These are phyloP conservation scores for Ploettnerulaceae sp. DNA, from an alignment of 2,329 filamentous ascomycete species.

Conservation along the genomic window DNA sequence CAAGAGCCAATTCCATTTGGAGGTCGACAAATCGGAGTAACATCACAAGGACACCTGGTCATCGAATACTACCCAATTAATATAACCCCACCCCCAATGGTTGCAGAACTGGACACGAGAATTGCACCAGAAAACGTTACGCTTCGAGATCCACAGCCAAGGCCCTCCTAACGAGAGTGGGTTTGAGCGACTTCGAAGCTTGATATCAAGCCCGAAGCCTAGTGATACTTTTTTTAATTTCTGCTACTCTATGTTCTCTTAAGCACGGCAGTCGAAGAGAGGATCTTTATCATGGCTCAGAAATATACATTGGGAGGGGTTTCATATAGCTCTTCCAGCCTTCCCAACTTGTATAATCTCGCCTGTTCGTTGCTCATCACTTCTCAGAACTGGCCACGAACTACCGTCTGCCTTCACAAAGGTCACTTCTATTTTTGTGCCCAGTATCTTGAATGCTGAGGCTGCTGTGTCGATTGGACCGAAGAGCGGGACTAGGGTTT, in stretches of 20 bases:
- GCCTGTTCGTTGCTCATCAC: slow-evolving; percentile 59
- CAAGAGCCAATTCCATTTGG: not conserved
- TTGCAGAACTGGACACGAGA: not conserved
- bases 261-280: not conserved
- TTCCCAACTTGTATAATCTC: slow-evolving; percentile 88
- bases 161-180: not conserved
- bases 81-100: not conserved
- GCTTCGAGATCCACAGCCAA: not conserved
- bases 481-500: slow-evolving; percentile 68
- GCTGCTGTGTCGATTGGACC: slow-evolving; percentile 65
- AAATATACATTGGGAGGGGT: not conserved
- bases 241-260: not conserved
- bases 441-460: slow-evolving; percentile 61
- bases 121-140: not conserved
- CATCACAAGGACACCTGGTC: not conserved
- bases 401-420: slow-evolving; percentile 58
- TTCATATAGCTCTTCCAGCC: slow-evolving; percentile 45
- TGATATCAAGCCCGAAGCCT: not conserved
- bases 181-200: not conserved
- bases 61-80: too few relatives aligned
- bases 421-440: slow-evolving; percentile 65
- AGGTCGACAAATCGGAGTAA: not conserved
- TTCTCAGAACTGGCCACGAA: slow-evolving; percentile 64
- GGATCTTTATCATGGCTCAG: not conserved
- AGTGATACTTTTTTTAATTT: not conserved